These are phyloP conservation scores for Globisporangium emineosum DNA, from an alignment of 352 stramenopile species.

Conservation along the genomic window DNA sequence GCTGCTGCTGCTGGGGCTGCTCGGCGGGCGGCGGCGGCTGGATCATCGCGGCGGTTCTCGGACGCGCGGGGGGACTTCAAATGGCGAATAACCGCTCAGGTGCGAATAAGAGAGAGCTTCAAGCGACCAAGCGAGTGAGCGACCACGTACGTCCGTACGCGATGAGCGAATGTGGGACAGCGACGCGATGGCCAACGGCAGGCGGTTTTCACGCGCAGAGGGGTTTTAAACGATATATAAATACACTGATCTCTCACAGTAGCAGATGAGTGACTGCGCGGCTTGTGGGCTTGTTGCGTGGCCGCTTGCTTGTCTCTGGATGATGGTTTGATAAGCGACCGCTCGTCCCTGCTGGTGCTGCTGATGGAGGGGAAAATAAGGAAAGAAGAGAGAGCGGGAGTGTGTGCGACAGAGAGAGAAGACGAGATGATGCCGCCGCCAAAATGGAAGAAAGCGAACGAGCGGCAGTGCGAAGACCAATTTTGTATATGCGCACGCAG, in stretches of 20 bases:
- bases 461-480: not conserved
- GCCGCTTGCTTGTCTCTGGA: not conserved
- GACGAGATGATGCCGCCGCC: not conserved
- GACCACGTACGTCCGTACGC: not conserved
- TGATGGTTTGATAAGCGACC: not conserved
- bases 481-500: not conserved
- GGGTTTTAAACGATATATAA: slow-evolving; percentile 10
- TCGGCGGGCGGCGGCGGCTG: slow-evolving; percentile 3
- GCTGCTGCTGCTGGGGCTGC: slow-evolving; percentile 8
- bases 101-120: slow-evolving; percentile 5
- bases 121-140: not conserved
- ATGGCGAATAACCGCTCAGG: slow-evolving; percentile 6
- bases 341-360: too few relatives aligned
- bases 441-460: slow-evolving; percentile 2
- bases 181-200: slow-evolving; percentile 1
- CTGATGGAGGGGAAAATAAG: not conserved
- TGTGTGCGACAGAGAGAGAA: not conserved
- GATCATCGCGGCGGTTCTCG: slow-evolving; percentile 6
- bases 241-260: not conserved
- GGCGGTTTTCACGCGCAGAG: slow-evolving; percentile 3
- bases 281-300: not conserved
- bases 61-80: not conserved
- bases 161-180: not conserved
- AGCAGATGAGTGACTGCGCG: not conserved
- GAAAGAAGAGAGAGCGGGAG: not conserved